Conservation (phyloP, 2,329 filamentous ascomycete genomes). For the Ceratocystis ficicola region DNA sequence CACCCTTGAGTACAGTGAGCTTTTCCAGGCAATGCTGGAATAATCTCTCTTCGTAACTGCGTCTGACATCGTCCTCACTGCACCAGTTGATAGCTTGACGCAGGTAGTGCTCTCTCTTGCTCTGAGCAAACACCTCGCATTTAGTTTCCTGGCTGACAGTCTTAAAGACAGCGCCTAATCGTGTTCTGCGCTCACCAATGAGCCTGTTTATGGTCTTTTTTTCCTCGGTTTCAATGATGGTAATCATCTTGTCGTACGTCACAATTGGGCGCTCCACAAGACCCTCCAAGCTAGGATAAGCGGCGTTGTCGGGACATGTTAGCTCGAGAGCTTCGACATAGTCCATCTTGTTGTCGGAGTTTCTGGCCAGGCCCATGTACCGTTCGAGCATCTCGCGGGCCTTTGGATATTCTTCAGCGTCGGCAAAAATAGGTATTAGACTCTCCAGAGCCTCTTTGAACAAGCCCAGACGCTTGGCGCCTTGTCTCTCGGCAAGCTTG, state of each 20-base stretch:
- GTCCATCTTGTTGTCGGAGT: constrained; percentile 58
- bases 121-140: constrained; percentile 64
- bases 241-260: constrained; percentile 70
- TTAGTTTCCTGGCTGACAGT: constrained; percentile 83
- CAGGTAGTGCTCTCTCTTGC: constrained; percentile 69
- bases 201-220: constrained; percentile 79
- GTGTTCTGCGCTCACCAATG: constrained; percentile 76
- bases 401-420: constrained; percentile 51
- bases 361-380: constrained; percentile 61
- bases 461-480: constrained; percentile 27
- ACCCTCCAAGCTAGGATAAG: constrained; percentile 76
- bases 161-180: constrained; percentile 69
- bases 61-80: constrained; percentile 68
- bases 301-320: constrained; percentile 63
- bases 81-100: constrained; percentile 81
- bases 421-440: constrained; percentile 62
- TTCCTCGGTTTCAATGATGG: constrained; percentile 75
- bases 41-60: constrained; percentile 82
- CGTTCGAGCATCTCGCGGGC: constrained; percentile 63
- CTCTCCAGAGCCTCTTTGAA: constrained; percentile 39
- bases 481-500: constrained; percentile 61
- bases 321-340: constrained; percentile 65
- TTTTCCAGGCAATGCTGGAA: constrained; percentile 69
- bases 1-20: constrained; percentile 53
- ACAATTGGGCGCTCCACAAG: constrained; percentile 65